These are phyloP conservation scores for Eucalyptus guilfoylei DNA, from an alignment of 345 rosid species.

Conservation along the genomic window DNA sequence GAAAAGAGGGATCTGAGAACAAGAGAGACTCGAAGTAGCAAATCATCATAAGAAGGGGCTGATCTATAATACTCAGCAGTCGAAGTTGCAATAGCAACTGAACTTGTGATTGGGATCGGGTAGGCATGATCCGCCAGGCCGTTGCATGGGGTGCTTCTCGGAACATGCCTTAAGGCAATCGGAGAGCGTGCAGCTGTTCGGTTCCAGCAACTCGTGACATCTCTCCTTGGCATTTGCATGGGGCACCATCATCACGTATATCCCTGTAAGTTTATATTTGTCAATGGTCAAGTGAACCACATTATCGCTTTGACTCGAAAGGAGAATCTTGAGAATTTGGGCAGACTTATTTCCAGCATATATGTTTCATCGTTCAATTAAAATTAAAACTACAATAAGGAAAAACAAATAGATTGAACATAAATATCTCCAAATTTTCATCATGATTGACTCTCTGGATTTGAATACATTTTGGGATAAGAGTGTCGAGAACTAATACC, in stretches of 20 bases:
- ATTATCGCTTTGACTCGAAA: not conserved
- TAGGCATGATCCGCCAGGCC: not conserved
- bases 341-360: not conserved
- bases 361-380: not conserved
- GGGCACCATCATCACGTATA: not conserved
- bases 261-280: not conserved
- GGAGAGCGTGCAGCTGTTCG: not conserved
- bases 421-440: not conserved
- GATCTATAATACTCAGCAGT: not conserved
- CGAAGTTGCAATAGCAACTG: not conserved
- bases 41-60: not conserved
- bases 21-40: not conserved
- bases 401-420: not conserved
- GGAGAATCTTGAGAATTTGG: not conserved
- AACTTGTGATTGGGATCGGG: not conserved
- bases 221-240: not conserved
- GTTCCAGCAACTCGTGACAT: not conserved
- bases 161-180: not conserved
- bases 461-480: not conserved
- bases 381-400: not conserved
- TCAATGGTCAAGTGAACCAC: not conserved
- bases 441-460: not conserved
- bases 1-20: not conserved
- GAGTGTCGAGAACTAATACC: not conserved
- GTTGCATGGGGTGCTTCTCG: not conserved